phyloP scores from a whole-genome alignment of 2,329 filamentous ascomycete genomes.

The Fusarium graminum region DNA sequence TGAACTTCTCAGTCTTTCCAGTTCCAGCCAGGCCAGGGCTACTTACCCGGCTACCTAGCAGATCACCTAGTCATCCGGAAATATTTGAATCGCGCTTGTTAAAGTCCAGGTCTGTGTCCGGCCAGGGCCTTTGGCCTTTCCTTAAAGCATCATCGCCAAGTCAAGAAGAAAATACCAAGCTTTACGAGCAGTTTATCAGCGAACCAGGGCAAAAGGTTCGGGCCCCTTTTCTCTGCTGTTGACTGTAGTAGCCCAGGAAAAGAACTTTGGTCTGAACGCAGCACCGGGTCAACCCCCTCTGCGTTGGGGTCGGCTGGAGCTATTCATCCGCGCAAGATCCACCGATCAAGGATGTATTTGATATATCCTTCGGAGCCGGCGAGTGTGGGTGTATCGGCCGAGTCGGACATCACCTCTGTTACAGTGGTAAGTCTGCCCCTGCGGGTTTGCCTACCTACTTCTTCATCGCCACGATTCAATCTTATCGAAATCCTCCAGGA shows the following conservation, averaged over 20 bases:
- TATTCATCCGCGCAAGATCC: conserved; percentile 22
- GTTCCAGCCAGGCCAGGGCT: not conserved
- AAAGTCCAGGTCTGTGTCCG: not conserved
- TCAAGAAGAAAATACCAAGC: not conserved
- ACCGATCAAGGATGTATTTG: not conserved
- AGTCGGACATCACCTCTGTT: conserved; percentile 18
- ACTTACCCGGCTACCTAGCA: not conserved
- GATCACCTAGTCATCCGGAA: conserved; percentile 4
- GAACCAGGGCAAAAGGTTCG: not conserved
- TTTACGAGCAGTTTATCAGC: not conserved
- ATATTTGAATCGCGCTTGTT: conserved; percentile 8
- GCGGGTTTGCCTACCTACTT: conserved; percentile 15
- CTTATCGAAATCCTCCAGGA: conserved; percentile 7
- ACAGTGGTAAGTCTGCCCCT: conserved; percentile 12
- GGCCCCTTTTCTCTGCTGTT: not conserved
- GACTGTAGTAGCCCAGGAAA: not conserved
- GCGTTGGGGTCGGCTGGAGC: conserved; percentile 7
- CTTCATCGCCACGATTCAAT: conserved; percentile 20
- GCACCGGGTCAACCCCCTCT: not conserved
- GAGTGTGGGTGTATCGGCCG: conserved; percentile 9
- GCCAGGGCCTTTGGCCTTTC: not conserved
- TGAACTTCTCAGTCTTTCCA: too few relatives aligned
- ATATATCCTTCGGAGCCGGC: conserved; percentile 25
- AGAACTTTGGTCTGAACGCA: not conserved
- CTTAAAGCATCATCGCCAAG: not conserved